Base-by-base conservation (phyloP, 768 basidiomycete genomes). In the Cyclocybe cylindracea region DNA sequence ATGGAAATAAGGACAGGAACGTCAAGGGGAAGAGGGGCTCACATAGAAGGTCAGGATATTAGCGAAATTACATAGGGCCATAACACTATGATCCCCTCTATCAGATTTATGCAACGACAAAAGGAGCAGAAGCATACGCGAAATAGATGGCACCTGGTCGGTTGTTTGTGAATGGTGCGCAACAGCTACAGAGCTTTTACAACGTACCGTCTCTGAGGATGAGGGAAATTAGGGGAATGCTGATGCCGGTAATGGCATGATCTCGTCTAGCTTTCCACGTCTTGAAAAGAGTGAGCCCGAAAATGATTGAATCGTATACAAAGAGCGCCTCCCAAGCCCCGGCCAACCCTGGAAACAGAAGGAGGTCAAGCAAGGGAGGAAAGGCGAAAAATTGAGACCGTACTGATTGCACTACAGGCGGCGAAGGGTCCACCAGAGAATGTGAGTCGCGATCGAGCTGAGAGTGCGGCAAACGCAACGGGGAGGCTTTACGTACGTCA, bases 141-240 rank as follows among this genome's bases (percentile, higher is more conserved):
- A 80, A 84, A 59, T 83, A 84, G 18, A 84, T 61, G 2, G 79
- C 76, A 47, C 82, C 82, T 82, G 46, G 4, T 10, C 49, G 2
- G 16, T 24, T 10, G 14, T 36, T 39, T 14, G 31, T 14, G 40
- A 29, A 51, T 45, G 10, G 42, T 46, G 6, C n/a, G 31, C 16
- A 42, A 9, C 11, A 44, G 39, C 39, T 31, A 36, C 32, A 18
- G 35, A 40, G 18, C 9, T 18, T 19, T 18, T 14, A 34, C 19
- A 18, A 68, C 75, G 51, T 51, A 80, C 83, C 81, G 57, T 84
- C 81, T 55, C 79, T 69, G 19, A 76, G 61, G 7, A 83, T 62
- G 14, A 80, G 60, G 14, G 70, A 65, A 6, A 80, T 55, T 3
- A 83, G 54, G 32, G 74, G 70, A n/a, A 67, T 62, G 24, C 54